These are phyloP conservation scores for Fremontodendron californicum DNA, from an alignment of 345 rosid genomes.

Conservation along the genomic window DNA sequence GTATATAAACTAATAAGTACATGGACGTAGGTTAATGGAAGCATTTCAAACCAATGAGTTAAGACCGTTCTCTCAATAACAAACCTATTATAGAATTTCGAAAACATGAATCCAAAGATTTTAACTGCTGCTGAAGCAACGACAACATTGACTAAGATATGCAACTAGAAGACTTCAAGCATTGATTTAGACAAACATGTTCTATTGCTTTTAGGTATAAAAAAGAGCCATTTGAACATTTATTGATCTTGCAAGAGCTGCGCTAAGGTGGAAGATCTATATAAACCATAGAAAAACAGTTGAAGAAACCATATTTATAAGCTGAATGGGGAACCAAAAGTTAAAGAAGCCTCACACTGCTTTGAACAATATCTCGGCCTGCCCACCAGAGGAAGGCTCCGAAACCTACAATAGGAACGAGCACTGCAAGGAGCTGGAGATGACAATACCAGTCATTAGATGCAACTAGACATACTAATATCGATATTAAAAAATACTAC, in stretches of 20 bases:
- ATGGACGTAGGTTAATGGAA: not conserved
- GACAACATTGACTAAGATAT: not conserved
- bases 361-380: conserved; percentile 70
- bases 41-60: not conserved
- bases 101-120: not conserved
- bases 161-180: not conserved
- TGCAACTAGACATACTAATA: not conserved
- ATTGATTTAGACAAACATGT: not conserved
- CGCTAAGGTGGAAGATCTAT: not conserved
- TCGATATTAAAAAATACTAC: not conserved
- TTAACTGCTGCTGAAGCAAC: not conserved
- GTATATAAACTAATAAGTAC: not conserved
- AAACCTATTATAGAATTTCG: not conserved
- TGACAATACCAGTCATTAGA: conserved; percentile 15
- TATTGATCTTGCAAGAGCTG: not conserved
- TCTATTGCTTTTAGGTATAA: not conserved
- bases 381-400: conserved; percentile 98
- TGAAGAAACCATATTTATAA: not conserved
- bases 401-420: conserved; percentile 69
- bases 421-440: conserved; percentile 62
- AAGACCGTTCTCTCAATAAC: not conserved
- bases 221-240: not conserved
- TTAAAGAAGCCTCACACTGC: conserved; percentile 46
- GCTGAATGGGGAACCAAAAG: conserved; percentile 9
- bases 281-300: not conserved